phyloP scores from a whole-genome alignment of 78 protist species.

The Acrasis kona region DNA sequence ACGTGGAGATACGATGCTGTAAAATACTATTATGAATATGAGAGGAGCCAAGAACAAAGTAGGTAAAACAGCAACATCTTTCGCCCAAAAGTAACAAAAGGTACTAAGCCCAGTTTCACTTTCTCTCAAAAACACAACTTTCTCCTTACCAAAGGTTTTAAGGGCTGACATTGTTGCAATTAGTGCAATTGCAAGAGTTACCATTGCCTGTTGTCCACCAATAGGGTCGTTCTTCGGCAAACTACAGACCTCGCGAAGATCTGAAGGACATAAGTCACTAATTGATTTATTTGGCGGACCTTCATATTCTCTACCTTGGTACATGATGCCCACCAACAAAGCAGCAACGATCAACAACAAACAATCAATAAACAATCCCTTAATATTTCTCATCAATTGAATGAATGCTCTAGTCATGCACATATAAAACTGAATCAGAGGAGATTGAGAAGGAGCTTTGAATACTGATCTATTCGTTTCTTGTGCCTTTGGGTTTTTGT shows the following conservation, averaged over 20 bases:
- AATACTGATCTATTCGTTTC: too few relatives aligned
- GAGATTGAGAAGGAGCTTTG: too few relatives aligned
- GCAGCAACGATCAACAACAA: constrained; percentile 1
- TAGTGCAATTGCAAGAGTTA: background rate
- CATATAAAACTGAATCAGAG: background rate
- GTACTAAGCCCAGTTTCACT: background rate
- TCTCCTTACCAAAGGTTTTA: background rate
- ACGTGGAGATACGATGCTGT: background rate
- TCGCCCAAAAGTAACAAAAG: background rate
- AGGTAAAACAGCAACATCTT: background rate
- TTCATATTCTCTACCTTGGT: constrained; percentile 4
- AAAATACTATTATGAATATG: background rate
- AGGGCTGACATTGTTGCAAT: background rate
- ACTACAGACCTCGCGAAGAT: background rate
- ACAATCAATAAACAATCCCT: background rate
- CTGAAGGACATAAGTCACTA: background rate
- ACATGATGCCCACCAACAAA: constrained; percentile 12
- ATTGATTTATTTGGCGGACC: background rate
- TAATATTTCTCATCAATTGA: background rate
- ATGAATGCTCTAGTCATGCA: background rate
- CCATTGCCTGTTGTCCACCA: background rate
- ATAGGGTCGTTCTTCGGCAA: background rate
- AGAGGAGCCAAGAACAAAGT: background rate
- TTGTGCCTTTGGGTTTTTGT: too few relatives aligned
- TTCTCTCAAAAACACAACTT: constrained; percentile 4